A percentile compares a stretch with the other conserved stretches of the same genome.
These are phyloP conservation scores for Cenchrus fungigraminus DNA, from an alignment of 176 grass and related monocot species.

Conservation along the genomic window DNA sequence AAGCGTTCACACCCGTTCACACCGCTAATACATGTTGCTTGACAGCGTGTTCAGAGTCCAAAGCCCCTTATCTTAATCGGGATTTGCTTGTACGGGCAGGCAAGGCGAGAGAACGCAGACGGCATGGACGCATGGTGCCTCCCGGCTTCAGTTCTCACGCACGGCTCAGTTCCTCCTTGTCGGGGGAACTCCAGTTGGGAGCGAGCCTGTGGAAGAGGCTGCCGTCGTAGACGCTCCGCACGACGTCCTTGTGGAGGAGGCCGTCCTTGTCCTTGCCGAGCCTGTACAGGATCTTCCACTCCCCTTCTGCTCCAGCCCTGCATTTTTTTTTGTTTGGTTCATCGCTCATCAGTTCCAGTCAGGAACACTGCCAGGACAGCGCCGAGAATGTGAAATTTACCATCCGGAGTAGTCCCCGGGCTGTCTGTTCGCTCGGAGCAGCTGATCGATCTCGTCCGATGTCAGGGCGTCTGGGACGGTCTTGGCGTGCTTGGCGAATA, in stretches of 20 bases:
- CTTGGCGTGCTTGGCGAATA: conserved; percentile 69
- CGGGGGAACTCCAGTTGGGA: neutral
- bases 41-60: neutral
- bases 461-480: conserved; percentile 65
- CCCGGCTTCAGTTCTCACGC: too few relatives aligned
- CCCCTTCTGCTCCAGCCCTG: conserved; percentile 51
- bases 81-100: neutral
- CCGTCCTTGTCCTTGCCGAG: conserved; percentile 82
- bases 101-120: neutral
- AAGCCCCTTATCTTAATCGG: neutral
- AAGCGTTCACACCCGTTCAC: conserved; percentile 26
- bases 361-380: too few relatives aligned
- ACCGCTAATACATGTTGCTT: neutral
- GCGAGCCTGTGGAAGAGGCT: conserved; percentile 63
- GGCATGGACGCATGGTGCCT: neutral
- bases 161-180: conserved; percentile 28
- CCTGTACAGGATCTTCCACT: conserved; percentile 68
- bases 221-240: conserved; percentile 68
- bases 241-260: conserved; percentile 67
- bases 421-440: conserved; percentile 60
- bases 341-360: too few relatives aligned
- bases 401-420: conserved; percentile 56
- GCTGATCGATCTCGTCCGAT: conserved; percentile 55
- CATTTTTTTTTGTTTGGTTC: too few relatives aligned
- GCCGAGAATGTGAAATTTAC: conserved; percentile 30